These are phyloP conservation scores for Pseudocercospora pini-densiflorae DNA, from an alignment of 2,329 filamentous ascomycete species.

Conservation along the genomic window DNA sequence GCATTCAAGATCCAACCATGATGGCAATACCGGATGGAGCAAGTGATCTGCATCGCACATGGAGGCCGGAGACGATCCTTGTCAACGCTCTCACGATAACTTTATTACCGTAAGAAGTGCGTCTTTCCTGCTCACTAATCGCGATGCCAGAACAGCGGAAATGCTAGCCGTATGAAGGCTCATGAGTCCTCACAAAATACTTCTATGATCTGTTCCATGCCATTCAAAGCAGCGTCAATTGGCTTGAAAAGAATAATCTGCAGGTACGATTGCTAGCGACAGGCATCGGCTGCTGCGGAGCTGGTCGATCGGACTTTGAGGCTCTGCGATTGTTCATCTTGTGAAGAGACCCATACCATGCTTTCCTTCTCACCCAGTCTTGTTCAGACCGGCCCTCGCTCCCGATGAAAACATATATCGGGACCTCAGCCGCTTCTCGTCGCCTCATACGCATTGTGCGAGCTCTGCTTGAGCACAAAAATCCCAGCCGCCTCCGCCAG, in stretches of 20 bases:
- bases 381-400: not conserved
- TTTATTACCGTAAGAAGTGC: slow-evolving; percentile 2
- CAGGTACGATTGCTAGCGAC: not conserved
- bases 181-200: not conserved
- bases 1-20: not conserved
- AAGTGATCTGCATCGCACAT: slow-evolving; percentile 6
- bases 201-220: too few relatives aligned
- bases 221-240: not conserved
- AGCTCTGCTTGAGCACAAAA: too few relatives aligned
- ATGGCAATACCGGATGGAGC: not conserved
- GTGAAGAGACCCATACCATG: too few relatives aligned
- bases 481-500: too few relatives aligned
- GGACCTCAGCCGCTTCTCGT: not conserved
- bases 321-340: not conserved
- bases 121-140: not conserved
- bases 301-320: not conserved
- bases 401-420: not conserved
- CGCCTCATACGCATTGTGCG: too few relatives aligned
- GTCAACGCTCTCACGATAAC: not conserved
- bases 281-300: not conserved
- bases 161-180: not conserved
- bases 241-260: not conserved
- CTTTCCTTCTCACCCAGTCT: too few relatives aligned
- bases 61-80: not conserved
- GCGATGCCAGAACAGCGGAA: not conserved